Evolutionary conservation across 768 basidiomycete species (phyloP).

Genomic region (Trametes cinnabarina): DNA sequence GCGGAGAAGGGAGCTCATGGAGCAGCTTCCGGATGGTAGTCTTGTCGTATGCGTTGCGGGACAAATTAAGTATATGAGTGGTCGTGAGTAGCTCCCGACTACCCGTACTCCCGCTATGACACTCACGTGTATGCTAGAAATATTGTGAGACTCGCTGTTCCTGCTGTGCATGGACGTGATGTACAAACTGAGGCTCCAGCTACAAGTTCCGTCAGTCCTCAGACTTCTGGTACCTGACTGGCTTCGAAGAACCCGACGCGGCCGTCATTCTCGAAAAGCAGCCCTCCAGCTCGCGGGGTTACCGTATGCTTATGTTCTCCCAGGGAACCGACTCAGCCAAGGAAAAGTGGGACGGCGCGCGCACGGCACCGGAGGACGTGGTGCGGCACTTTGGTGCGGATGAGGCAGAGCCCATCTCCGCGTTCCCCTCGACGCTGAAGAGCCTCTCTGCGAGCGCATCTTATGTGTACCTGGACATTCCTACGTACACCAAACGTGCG

Average conservation of each 20-base stretch:
- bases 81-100: conserved; percentile 51
- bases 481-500: conserved; percentile 16
- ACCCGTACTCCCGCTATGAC: background rate
- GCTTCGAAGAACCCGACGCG: conserved; percentile 91
- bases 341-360: conserved; percentile 93
- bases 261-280: conserved; percentile 83
- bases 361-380: conserved; percentile 67
- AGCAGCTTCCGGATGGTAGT: conserved; percentile 66
- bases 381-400: conserved; percentile 75
- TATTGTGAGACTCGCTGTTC: conserved; percentile 61
- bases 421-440: conserved; percentile 58
- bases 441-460: conserved; percentile 33
- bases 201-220: conserved; percentile 94
- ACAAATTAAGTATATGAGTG: conserved; percentile 82
- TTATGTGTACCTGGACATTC: conserved; percentile 42
- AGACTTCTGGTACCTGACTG: conserved; percentile 95
- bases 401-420: conserved; percentile 56
- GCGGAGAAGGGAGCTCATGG: conserved; percentile 69
- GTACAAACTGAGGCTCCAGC: conserved; percentile 40
- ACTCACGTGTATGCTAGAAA: conserved; percentile 44
- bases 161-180: background rate
- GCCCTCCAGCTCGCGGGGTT: conserved; percentile 63
- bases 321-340: conserved; percentile 68
- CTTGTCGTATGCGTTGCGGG: conserved; percentile 77
- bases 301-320: conserved; percentile 84